These are phyloP conservation scores for Colletotrichum higginsianum DNA, from an alignment of 2,329 filamentous ascomycete species.

Conservation along the genomic window DNA sequence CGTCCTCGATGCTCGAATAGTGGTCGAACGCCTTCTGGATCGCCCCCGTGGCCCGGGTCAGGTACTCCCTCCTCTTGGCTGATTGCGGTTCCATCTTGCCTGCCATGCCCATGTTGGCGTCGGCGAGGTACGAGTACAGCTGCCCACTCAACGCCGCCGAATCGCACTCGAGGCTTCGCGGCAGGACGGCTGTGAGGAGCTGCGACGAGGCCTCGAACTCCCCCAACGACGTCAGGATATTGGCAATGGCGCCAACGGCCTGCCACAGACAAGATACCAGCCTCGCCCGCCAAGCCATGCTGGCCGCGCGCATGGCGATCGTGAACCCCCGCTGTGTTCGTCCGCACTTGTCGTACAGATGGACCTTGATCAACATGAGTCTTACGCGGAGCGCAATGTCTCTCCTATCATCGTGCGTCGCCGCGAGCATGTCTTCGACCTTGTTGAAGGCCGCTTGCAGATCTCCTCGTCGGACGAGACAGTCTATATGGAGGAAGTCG, in stretches of 20 bases:
- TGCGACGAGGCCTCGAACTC: slow-evolving; percentile 79
- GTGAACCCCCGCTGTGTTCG: slow-evolving; percentile 83
- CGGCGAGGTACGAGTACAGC: slow-evolving; percentile 79
- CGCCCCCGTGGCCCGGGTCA: slow-evolving; percentile 72
- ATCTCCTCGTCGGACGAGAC: slow-evolving; percentile 63
- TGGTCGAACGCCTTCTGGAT: slow-evolving; percentile 75
- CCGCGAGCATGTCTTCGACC: slow-evolving; percentile 61
- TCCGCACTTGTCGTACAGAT: slow-evolving; percentile 77
- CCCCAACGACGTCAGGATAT: slow-evolving; percentile 77
- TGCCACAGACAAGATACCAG: slow-evolving; percentile 81
- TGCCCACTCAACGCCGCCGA: slow-evolving; percentile 73
- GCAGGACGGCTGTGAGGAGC: slow-evolving; percentile 79
- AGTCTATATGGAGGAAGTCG: slow-evolving; percentile 68
- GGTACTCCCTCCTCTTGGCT: slow-evolving; percentile 66
- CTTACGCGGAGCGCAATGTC: slow-evolving; percentile 77
- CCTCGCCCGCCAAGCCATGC: slow-evolving; percentile 78
- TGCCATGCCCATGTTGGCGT: slow-evolving; percentile 85
- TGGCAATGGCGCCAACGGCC: slow-evolving; percentile 76
- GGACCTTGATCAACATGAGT: slow-evolving; percentile 80
- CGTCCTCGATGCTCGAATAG: slow-evolving; percentile 78
- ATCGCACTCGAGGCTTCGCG: slow-evolving; percentile 81
- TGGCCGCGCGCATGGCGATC: slow-evolving; percentile 81
- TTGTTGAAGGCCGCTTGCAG: slow-evolving; percentile 63
- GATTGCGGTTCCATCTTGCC: slow-evolving; percentile 64
- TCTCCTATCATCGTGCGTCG: slow-evolving; percentile 61